Percentiles rank a stretch among this genome's conserved stretches.
phyloP scores from a whole-genome alignment of 495 filamentous ascomycete species.

The Cercophora newfieldiana region DNA sequence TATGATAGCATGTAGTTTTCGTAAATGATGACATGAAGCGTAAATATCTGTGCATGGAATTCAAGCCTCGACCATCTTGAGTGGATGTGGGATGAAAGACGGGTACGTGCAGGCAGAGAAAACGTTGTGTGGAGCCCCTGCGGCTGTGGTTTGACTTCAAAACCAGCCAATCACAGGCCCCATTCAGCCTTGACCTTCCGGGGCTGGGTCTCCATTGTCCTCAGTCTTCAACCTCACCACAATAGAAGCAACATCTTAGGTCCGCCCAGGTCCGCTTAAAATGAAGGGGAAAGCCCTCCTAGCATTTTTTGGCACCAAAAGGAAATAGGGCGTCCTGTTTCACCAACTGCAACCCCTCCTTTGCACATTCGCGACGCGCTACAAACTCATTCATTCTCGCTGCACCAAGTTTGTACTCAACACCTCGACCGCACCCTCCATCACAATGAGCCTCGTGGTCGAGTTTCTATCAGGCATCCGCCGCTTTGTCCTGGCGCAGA shows the following conservation, averaged over 20 bases:
- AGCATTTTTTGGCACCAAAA: neutral
- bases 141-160: neutral
- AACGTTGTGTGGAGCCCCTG: neutral
- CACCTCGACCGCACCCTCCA: too few species aligned
- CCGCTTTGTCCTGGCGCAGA: slow-evolving; percentile 37
- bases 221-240: neutral
- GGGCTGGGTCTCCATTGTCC: neutral
- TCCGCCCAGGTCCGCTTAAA: neutral
- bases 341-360: neutral
- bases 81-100: slow-evolving; percentile 31
- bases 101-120: neutral
- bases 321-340: neutral
- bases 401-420: too few species aligned
- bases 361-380: neutral
- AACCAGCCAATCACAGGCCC: neutral
- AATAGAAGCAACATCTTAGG: neutral
- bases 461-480: slow-evolving; percentile 45
- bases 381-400: neutral
- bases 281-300: neutral
- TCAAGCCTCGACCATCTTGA: slow-evolving; percentile 25
- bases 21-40: neutral
- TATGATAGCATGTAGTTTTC: slow-evolving; percentile 36
- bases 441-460: slow-evolving; percentile 38
- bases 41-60: neutral
- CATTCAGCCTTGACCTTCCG: neutral